Conservation (phyloP, 371 early-diverging fungal species). For the Rhizopus stolonifer region DNA sequence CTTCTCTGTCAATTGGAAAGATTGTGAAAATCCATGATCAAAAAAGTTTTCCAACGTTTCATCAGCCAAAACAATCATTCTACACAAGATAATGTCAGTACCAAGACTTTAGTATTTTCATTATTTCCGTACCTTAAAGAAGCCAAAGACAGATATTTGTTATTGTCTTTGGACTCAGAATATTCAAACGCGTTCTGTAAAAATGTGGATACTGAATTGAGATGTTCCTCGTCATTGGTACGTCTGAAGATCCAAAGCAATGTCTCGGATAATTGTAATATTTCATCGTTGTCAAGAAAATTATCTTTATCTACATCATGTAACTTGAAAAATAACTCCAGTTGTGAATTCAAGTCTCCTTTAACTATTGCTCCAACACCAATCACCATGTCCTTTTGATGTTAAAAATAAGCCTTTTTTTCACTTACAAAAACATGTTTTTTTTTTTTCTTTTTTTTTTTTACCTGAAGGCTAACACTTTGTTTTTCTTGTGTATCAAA, state of each 20-base stretch:
- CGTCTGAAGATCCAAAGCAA: slow-evolving; percentile 77
- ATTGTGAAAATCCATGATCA: slow-evolving; percentile 61
- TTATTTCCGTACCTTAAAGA: slow-evolving; percentile 42
- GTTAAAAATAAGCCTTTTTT: neutral
- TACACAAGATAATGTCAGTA: too few relatives aligned
- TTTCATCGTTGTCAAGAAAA: slow-evolving; percentile 75
- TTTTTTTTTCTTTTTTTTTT: too few relatives aligned
- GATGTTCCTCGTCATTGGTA: slow-evolving; percentile 59
- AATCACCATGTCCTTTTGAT: slow-evolving; percentile 70
- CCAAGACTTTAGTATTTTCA: too few relatives aligned
- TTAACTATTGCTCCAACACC: slow-evolving; percentile 79
- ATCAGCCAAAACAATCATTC: slow-evolving; percentile 76
- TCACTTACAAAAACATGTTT: too few relatives aligned
- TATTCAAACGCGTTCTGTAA: slow-evolving; percentile 70
- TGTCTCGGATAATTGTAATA: slow-evolving; percentile 87
- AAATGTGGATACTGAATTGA: slow-evolving; percentile 71
- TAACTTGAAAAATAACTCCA: slow-evolving; percentile 81
- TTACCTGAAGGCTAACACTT: slow-evolving; percentile 60
- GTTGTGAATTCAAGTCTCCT: slow-evolving; percentile 76
- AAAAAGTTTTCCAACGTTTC: slow-evolving; percentile 71
- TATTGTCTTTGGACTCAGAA: slow-evolving; percentile 45
- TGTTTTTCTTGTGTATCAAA: slow-evolving; percentile 60
- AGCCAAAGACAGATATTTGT: slow-evolving; percentile 36
- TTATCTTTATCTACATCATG: slow-evolving; percentile 81
- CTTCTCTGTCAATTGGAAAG: slow-evolving; percentile 67